Conservation (phyloP, 179 eudicot genomes). For the Spinacia oleracea region DNA sequence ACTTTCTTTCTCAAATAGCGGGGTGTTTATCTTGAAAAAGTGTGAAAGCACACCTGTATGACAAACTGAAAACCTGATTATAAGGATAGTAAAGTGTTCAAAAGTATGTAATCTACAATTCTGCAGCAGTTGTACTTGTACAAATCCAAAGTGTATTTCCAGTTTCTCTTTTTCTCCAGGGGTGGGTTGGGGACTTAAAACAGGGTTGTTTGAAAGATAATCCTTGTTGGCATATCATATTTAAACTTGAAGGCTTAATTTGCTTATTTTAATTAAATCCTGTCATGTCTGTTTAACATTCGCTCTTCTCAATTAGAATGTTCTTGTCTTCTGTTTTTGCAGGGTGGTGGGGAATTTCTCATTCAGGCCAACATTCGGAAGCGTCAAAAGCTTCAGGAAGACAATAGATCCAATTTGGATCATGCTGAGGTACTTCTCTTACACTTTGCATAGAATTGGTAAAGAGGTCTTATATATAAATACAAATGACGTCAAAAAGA, state of each 20-base stretch:
- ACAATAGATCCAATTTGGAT: slow-evolving; percentile 42
- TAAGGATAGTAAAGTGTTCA: not conserved
- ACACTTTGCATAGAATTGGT: not conserved
- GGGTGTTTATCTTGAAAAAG: not conserved
- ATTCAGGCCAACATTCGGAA: slow-evolving; percentile 91
- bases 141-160: not conserved
- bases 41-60: not conserved
- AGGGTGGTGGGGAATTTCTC: slow-evolving; percentile 91
- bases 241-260: not conserved
- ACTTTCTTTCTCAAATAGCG: too few species aligned
- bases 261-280: not conserved
- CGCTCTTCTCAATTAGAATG: not conserved
- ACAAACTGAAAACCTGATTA: not conserved
- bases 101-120: not conserved
- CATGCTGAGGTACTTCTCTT: slow-evolving; percentile 54
- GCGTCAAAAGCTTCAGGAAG: slow-evolving; percentile 71
- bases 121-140: not conserved
- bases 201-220: not conserved
- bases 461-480: not conserved
- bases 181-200: not conserved
- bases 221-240: not conserved
- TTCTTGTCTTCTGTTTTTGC: not conserved
- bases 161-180: not conserved
- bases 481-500: not conserved
- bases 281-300: not conserved